Evolutionary conservation across 352 stramenopile species (phyloP), one percentile per base, ranked within the genome.

Genomic region (Phytophthora cactorum): DNA sequence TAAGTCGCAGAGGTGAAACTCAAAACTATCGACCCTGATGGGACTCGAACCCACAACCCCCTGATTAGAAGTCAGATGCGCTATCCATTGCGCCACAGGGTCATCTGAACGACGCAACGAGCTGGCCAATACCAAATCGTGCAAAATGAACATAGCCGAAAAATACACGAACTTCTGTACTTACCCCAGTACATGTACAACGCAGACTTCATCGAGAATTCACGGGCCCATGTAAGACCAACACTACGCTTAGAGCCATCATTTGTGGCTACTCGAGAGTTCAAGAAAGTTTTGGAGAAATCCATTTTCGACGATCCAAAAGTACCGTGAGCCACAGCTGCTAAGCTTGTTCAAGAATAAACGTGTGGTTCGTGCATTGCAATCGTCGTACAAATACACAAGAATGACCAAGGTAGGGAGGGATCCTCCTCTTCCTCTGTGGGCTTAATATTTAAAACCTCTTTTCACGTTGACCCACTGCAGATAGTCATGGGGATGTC

Each of bases 61-160:
- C 73, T 78, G 73, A 81, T 81, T 81, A 78, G 73, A 81, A 81
- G 73, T 80, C 73, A 78, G 69, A 80, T 77, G 69, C 71, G 67
- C 71, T 79, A 76, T 79, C 71, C 71, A 79, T 79, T 79, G 67
- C 71, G 71, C 71, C 71, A 79, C 70, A 74, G 63, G 66, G 66
- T 75, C 66, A 49, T 65, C 25, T 54, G 47, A 17, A 46, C 34
- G 17, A 4, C n/a, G 12, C 2, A 5, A 11, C 2, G 8, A 4
- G 15, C 14, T n/a, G 27, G 27, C 17, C 3, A 11, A 31, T 31
- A 31, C 44, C 1, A 31, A 50, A 3, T 50, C 22, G 0, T 50
- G 8, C 29, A 32, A 31, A 28, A 38, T 14, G 14, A 36, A 59
- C 38, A 31, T 59, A 32, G 10, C 36, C 36, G 36, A 12, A 43